phyloP scores from a whole-genome alignment of 176 grass and related monocot species.

The maize (Zea mays) region Zm-B73-REFERENCE-NAM-5.0 NC_050101.1:75458501-75459000 shows the following conservation, averaged over 20 bases:
- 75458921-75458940: slow-evolving; percentile 96
- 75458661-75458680: slow-evolving; percentile 32
- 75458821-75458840: slow-evolving; percentile 99
- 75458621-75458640: slow-evolving; percentile 47
- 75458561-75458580: slow-evolving; percentile 53
- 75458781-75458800: slow-evolving; percentile 65
- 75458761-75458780: slow-evolving; percentile 41
- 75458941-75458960: slow-evolving; percentile 56
- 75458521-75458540: slow-evolving; percentile 41
- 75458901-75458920: slow-evolving; percentile 98
- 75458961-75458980: slow-evolving; percentile 79
- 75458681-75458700: slow-evolving; percentile 10
- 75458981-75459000: slow-evolving; percentile 98
- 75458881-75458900: slow-evolving; percentile 83
- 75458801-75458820: slow-evolving; percentile 86
- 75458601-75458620: slow-evolving; percentile 33
- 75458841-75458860: slow-evolving; percentile 89
- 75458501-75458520: slow-evolving; percentile 53
- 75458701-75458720: slow-evolving; percentile 12
- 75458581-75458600: slow-evolving; percentile 43
- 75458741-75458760: slow-evolving; percentile 12
- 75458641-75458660: slow-evolving; percentile 23
- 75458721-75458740: slow-evolving; percentile 20
- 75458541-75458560: slow-evolving; percentile 47
- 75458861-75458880: slow-evolving; percentile 90